Evolutionary conservation across 306 rosid genomes (phyloP), one percentile per base, ranked within the genome.

Genomic region (Neltuma alba): DNA sequence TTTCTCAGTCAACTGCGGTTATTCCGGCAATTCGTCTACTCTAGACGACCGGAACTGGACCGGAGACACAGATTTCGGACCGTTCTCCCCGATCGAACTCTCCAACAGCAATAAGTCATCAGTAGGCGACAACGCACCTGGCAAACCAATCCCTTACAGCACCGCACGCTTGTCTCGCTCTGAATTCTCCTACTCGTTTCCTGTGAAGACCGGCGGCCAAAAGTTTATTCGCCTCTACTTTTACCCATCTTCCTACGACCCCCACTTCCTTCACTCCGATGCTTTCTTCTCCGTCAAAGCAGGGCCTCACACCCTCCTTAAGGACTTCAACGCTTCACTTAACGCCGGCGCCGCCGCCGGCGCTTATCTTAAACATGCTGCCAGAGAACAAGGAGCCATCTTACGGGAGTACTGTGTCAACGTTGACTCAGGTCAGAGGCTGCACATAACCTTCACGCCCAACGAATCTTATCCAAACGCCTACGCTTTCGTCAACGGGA

Each of bases 401-500:
- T 0, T 10, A 0, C 81, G 9, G 54, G 92, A 89, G 18, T 91
- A 54, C 23, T 76, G 77, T 1, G 27, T 89, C 33, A 63, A 50
- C 34, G 33, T 82, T 0, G 78, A 62, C 1, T 28, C 65, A 9
- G 52, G n/a, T 7, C 34, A 72, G 70, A 85, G 57, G 27, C 23
- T 86, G 15, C 72, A 79, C 48, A 21, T 92, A 27, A 81, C 81
- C 0, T 92, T 92, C 87, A 41, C 12, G 2, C 91, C 93, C 52
- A 55, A 9, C 25, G 27, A 20, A 62, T 55, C 23, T 9, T 36
- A 10, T 4, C 16, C 69, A 7, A 80, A 80, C 5, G 64, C 84
- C 0, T 80, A 78, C 25, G 93, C 88, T 52, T 90, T 89, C 34
- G 45, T 89, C 45, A 89, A 89, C 14, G 91, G 87, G 14, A 92